These are phyloP conservation scores for Agroathelia rolfsii DNA, from an alignment of 1,284 basidiomycete species.

Conservation along the genomic window DNA sequence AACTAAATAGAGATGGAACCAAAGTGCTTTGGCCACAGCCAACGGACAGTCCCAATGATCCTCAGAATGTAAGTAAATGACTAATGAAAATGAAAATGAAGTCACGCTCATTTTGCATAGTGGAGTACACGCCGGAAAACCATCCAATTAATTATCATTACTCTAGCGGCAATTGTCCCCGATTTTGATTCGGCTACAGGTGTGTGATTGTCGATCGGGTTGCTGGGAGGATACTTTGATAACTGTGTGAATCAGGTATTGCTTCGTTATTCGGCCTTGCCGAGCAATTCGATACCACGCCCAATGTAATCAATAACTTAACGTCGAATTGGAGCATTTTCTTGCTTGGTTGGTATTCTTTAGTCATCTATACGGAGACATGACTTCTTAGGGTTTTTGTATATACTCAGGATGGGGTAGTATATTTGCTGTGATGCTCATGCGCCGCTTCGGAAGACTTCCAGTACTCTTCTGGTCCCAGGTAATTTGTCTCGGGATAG, in stretches of 20 bases:
- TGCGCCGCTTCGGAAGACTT: conserved; percentile 48
- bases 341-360: conserved; percentile 34
- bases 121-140: conserved; percentile 35
- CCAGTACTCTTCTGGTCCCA: conserved; percentile 59
- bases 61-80: conserved; percentile 46
- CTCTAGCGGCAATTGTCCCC: conserved; percentile 56
- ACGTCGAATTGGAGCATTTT: conserved; percentile 66
- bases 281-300: conserved; percentile 44
- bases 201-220: conserved; percentile 15
- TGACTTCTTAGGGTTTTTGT: conserved; percentile 2
- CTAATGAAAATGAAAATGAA: too few species aligned
- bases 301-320: conserved; percentile 52
- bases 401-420: conserved; percentile 42
- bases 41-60: conserved; percentile 51
- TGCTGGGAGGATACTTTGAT: conserved; percentile 1
- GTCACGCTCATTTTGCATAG: too few species aligned
- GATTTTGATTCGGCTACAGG: conserved; percentile 64
- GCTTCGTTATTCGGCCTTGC: conserved; percentile 53
- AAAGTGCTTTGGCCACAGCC: conserved; percentile 55
- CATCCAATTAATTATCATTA: conserved; percentile 48
- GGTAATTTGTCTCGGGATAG: conserved; percentile 17
- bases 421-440: conserved; percentile 49
- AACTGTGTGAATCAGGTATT: conserved; percentile 29
- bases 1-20: conserved; percentile 36
- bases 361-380: conserved; percentile 1